Percentiles rank a stretch among this genome's conserved stretches.
phyloP scores from a whole-genome alignment of 78 protist species.

The Emiliania huxleyi region DNA sequence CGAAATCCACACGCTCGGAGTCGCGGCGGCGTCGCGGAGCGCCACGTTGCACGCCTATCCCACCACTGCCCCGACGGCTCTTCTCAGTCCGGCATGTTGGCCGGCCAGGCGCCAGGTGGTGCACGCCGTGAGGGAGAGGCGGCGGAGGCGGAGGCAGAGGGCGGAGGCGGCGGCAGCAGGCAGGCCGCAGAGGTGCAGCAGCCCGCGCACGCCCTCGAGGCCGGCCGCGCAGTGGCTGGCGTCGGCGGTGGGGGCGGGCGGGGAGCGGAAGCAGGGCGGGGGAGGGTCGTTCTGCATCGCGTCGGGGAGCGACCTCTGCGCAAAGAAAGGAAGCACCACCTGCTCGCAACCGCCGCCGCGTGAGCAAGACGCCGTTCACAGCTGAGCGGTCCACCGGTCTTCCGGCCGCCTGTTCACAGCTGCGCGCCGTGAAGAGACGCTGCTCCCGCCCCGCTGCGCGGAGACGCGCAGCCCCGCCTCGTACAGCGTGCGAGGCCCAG shows the following conservation, averaged over 20 bases:
- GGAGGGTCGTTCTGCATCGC: neutral
- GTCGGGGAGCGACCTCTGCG: neutral
- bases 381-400: no score
- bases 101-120: no score
- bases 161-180: neutral
- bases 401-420: no score
- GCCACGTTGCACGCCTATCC: no score
- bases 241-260: neutral
- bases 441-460: no score
- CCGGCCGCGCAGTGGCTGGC: neutral
- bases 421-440: no score
- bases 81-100: no score
- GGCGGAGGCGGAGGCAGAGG: neutral
- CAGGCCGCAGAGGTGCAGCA: neutral
- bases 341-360: neutral
- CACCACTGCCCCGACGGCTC: no score
- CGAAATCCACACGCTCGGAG: neutral
- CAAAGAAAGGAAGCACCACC: neutral
- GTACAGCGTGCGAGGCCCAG: no score
- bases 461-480: neutral
- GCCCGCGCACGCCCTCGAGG: neutral
- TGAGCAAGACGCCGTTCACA: no score
- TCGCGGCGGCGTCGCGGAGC: no score
- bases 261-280: neutral
- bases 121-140: neutral